These are phyloP conservation scores for Zygosaccharomyces siamensis DNA, from an alignment of 805 yeast species.

Conservation along the genomic window DNA sequence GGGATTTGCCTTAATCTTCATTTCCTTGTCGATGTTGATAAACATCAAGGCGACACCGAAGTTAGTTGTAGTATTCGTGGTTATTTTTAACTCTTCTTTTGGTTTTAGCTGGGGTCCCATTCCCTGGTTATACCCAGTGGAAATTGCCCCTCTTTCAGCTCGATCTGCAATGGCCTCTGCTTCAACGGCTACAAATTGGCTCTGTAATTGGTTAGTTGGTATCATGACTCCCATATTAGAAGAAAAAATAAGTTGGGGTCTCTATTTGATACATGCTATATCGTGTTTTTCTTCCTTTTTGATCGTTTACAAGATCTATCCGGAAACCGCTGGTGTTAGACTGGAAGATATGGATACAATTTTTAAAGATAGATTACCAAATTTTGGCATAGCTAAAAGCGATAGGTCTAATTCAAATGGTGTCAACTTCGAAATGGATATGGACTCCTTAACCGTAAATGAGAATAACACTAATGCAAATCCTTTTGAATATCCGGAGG, in stretches of 20 bases:
- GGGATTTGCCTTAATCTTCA: constrained; percentile 64
- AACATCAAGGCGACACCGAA: constrained; percentile 54
- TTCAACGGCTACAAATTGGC: constrained; percentile 91
- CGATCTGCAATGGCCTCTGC: constrained; percentile 88
- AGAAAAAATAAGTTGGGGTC: constrained; percentile 69
- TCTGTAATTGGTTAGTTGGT: constrained; percentile 87
- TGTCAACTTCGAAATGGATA: background rate
- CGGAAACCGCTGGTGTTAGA: constrained; percentile 85
- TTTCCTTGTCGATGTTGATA: constrained; percentile 56
- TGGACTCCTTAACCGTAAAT: background rate
- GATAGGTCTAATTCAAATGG: background rate
- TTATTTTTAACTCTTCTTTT: constrained; percentile 75
- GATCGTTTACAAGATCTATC: constrained; percentile 68
- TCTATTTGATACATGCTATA: constrained; percentile 75
- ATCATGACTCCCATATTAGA: constrained; percentile 84
- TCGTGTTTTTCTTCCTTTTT: constrained; percentile 71
- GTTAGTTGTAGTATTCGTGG: constrained; percentile 69
- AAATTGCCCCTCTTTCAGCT: constrained; percentile 76
- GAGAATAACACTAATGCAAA: background rate
- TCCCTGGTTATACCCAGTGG: constrained; percentile 85
- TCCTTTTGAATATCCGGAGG: background rate
- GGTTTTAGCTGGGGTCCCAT: constrained; percentile 94
- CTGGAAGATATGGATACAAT: constrained; percentile 89
- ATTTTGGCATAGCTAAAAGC: constrained; percentile 28
- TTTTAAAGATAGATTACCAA: constrained; percentile 61